Conservation (phyloP, 2,329 filamentous ascomycete species). For the Fusarium buharicum region DNA sequence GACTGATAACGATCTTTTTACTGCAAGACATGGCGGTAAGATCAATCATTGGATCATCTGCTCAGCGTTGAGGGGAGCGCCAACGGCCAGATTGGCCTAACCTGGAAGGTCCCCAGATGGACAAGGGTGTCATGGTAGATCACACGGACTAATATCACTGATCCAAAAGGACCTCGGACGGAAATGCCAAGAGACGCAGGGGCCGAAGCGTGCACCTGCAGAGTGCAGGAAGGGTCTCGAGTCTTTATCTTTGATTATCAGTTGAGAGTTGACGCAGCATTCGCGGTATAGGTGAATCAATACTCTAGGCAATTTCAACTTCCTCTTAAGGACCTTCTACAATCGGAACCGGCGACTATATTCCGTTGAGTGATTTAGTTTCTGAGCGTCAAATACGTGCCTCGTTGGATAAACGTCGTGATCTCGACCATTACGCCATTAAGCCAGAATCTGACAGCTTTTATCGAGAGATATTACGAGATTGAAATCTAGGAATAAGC, state of each 20-base stretch:
- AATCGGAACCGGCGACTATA: neutral
- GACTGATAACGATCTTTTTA: slow-evolving; percentile 4
- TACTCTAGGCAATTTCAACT: neutral
- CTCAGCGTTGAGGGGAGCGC: slow-evolving; percentile 5
- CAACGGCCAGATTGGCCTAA: slow-evolving; percentile 17
- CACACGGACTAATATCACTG: slow-evolving; percentile 10
- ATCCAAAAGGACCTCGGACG: slow-evolving; percentile 12
- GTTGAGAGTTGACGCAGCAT: neutral
- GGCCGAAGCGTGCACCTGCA: slow-evolving; percentile 10
- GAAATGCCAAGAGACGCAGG: slow-evolving; percentile 24
- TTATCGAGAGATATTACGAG: neutral
- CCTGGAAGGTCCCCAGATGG: slow-evolving; percentile 22
- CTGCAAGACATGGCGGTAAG: neutral
- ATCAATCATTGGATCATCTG: neutral
- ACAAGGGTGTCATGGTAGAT: slow-evolving; percentile 16
- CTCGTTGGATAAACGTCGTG: too few species aligned
- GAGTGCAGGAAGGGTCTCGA: neutral
- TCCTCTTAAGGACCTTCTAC: neutral
- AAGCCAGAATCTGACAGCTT: neutral
- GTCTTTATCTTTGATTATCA: slow-evolving; percentile 7
- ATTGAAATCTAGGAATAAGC: slow-evolving; percentile 9
- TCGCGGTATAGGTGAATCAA: neutral
- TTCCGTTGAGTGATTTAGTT: too few species aligned
- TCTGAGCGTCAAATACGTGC: too few species aligned
- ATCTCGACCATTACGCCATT: too few species aligned